Evolutionary conservation across 163 green algal genomes (phyloP).

Genomic region (Chloromonas sp.): DNA sequence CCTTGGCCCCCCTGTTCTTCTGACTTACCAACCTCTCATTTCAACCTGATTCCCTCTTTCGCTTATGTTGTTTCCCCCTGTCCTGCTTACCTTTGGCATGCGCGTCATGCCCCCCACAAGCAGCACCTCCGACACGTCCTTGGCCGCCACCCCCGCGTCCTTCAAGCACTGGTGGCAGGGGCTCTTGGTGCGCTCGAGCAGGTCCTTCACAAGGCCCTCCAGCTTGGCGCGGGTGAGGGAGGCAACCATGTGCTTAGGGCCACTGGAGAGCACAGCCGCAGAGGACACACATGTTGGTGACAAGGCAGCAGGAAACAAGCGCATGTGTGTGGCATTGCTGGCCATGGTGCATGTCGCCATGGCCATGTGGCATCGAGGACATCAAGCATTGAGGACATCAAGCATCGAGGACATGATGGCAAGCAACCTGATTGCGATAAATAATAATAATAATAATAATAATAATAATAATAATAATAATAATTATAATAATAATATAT

Average conservation of each 20-base stretch:
- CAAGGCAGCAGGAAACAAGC: not conserved
- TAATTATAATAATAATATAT: too few species aligned
- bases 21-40: too few species aligned
- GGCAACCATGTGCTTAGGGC: constrained; percentile 79
- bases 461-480: too few species aligned
- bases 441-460: too few species aligned
- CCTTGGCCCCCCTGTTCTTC: too few species aligned
- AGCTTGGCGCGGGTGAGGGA: constrained; percentile 62
- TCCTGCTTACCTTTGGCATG: constrained; percentile 78
- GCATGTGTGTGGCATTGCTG: not conserved
- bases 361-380: too few species aligned
- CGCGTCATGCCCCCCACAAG: constrained; percentile 95
- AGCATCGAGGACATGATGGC: too few species aligned
- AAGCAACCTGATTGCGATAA: too few species aligned
- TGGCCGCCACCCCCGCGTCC: not conserved
- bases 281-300: not conserved
- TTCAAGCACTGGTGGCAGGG: constrained; percentile 93
- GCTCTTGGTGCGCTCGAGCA: constrained; percentile 88
- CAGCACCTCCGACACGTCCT: constrained; percentile 81
- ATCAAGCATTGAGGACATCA: too few species aligned
- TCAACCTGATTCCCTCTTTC: too few species aligned
- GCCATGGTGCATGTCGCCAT: not conserved
- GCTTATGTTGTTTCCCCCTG: too few species aligned
- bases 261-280: constrained; percentile 11
- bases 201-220: constrained; percentile 69